Percentiles rank a stretch among this genome's conserved stretches.
phyloP scores from a whole-genome alignment of 768 basidiomycete genomes.

The Lenzites betulinus region DNA sequence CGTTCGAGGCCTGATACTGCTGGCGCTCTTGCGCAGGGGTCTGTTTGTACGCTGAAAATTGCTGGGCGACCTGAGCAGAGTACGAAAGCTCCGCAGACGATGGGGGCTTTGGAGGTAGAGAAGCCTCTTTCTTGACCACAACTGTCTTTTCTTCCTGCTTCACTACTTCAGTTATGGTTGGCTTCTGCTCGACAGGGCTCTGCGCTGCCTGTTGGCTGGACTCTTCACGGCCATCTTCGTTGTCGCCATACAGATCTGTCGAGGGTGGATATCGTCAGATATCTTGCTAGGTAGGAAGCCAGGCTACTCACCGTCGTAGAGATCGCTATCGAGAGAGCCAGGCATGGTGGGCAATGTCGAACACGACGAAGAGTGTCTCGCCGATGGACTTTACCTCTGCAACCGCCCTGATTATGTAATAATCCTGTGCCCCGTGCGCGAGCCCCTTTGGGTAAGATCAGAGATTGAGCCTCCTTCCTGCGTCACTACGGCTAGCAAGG shows the following conservation, averaged over 20 bases:
- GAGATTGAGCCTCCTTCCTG: no score
- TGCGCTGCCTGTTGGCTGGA: constrained; percentile 37
- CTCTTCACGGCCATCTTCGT: constrained; percentile 41
- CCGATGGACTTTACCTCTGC: background rate
- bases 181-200: constrained; percentile 27
- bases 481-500: no score
- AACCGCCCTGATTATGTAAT: constrained; percentile 3
- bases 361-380: constrained; percentile 4
- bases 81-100: constrained; percentile 22
- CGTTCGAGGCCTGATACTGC: constrained; percentile 10
- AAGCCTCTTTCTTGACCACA: constrained; percentile 14
- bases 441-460: background rate
- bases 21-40: constrained; percentile 29
- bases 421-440: constrained; percentile 7
- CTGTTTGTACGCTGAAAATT: constrained; percentile 30
- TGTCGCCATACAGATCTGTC: constrained; percentile 59
- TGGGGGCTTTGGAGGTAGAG: constrained; percentile 24
- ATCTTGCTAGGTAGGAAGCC: background rate
- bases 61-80: constrained; percentile 27
- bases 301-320: constrained; percentile 75
- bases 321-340: constrained; percentile 70
- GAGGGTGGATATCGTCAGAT: background rate
- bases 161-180: background rate
- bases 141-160: constrained; percentile 18
- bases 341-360: constrained; percentile 20